These are phyloP conservation scores for Pyrenophora teres DNA, from an alignment of 2,329 filamentous ascomycete genomes.

Conservation along the genomic window DNA sequence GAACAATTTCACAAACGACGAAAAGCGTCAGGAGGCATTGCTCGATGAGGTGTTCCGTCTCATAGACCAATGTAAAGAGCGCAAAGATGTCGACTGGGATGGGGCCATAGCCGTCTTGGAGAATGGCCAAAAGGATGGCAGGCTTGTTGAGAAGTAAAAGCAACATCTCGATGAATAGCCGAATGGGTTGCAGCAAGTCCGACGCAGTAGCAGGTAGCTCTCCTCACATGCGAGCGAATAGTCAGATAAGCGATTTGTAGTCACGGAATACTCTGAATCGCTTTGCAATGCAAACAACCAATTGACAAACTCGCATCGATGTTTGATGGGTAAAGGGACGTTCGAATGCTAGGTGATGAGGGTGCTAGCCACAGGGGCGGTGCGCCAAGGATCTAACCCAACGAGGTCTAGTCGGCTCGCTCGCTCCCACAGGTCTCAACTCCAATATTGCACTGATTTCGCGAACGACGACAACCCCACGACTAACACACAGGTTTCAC, in stretches of 20 bases:
- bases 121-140: neutral
- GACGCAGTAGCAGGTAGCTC: neutral
- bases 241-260: neutral
- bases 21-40: neutral
- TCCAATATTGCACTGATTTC: constrained; percentile 33
- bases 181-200: neutral
- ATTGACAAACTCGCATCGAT: neutral
- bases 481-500: constrained; percentile 48
- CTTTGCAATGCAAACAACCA: neutral
- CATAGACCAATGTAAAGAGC: neutral
- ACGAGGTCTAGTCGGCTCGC: constrained; percentile 16
- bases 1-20: neutral
- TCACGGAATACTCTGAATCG: neutral
- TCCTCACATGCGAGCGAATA: no score
- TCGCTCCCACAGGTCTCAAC: constrained; percentile 26
- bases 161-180: neutral
- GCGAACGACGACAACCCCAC: constrained; percentile 41
- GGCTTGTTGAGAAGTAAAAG: neutral
- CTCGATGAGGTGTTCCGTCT: neutral
- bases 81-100: neutral
- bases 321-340: neutral
- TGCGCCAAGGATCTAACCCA: constrained; percentile 16
- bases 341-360: neutral
- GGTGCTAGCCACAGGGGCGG: constrained; percentile 11
- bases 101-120: neutral